Base-by-base conservation (phyloP, 2,329 filamentous ascomycete genomes). In the Dactylellina leptospora region DNA sequence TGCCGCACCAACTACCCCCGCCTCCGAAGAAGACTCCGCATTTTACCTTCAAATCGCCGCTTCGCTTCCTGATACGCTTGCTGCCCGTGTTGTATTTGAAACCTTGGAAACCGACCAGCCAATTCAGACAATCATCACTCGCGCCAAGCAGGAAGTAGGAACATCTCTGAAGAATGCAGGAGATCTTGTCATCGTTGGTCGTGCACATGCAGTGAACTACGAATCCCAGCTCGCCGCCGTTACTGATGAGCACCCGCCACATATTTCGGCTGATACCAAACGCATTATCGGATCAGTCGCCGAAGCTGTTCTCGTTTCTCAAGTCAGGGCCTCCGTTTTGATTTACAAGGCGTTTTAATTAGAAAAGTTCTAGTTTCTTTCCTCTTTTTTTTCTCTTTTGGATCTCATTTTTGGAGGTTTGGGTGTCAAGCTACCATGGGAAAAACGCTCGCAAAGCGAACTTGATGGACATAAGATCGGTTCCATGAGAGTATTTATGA, bases 111-210 rank as follows among this genome's bases (percentile, higher is more conserved):
- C 76, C 11, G 73, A 47, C 47, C 56, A 75, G 30, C 75, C 76
- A 25, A 70, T 77, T 48, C 74, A 75, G 20, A 76, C 76, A 44
- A 69, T 74, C 66, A 74, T 77, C 53, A 70, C 66, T 40, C 73
- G 73, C 3, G 88, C 88, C 0, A 82, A 83, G 55, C 79, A 82
- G 25, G 86, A 88, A 56, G 83, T 91, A 1, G 86, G 85, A 0
- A 84, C 85, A 69, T 83, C 84, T 16, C 82, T 84, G 0, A 84
- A 83, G 77, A 91, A 90, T 75, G 87, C 87, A 0, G 90, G 90
- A 1, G 89, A 92, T 77, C 81, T 93, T 20, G 82, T 93, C 13
- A 82, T 93, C 0, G 80, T 91, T 10, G 90, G 89, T 0, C 82
- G 88, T 40, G 78, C 82, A 42, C 82, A 84, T 73, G 13, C 64